Evolutionary conservation across 352 stramenopile genomes (phyloP).

Genomic region (Elongisporangium senticosum): DNA sequence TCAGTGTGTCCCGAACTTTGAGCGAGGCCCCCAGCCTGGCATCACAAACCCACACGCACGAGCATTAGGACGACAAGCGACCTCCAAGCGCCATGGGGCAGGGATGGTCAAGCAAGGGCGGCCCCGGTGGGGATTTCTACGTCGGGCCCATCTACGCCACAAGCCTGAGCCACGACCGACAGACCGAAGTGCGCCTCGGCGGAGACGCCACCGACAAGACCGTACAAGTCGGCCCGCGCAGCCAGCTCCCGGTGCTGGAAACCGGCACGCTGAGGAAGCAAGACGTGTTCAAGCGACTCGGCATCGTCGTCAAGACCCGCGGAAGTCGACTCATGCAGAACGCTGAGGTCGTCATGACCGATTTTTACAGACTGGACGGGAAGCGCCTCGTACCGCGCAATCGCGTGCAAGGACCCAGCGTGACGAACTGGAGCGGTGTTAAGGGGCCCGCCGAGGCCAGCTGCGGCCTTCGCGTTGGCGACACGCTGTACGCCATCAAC

Average conservation of each 20-base stretch:
- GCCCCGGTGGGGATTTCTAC: conserved; percentile 73
- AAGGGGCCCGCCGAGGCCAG: conserved; percentile 75
- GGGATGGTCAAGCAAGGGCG: conserved; percentile 45
- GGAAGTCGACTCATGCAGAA: conserved; percentile 84
- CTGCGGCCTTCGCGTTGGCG: conserved; percentile 61
- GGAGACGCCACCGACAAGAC: conserved; percentile 35
- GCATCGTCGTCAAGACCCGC: conserved; percentile 76
- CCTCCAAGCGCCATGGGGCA: conserved; percentile 42
- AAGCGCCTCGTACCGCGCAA: conserved; percentile 74
- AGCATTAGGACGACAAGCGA: neutral
- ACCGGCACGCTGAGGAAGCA: conserved; percentile 45
- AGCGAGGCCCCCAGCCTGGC: neutral
- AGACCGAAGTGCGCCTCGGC: conserved; percentile 75
- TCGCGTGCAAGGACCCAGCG: conserved; percentile 51
- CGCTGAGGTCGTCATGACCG: conserved; percentile 70
- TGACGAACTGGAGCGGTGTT: conserved; percentile 60
- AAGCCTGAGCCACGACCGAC: conserved; percentile 78
- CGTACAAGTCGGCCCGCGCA: conserved; percentile 63
- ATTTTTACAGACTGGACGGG: conserved; percentile 76
- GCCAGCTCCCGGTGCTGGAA: conserved; percentile 65
- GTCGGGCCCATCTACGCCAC: conserved; percentile 79
- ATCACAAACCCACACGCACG: neutral
- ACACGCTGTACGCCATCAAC: conserved; percentile 85
- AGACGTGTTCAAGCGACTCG: conserved; percentile 77
- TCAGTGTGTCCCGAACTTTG: neutral